Evolutionary conservation across 176 grass and related monocot genomes (phyloP).

Genomic region (Musa troglodytarum): DNA sequence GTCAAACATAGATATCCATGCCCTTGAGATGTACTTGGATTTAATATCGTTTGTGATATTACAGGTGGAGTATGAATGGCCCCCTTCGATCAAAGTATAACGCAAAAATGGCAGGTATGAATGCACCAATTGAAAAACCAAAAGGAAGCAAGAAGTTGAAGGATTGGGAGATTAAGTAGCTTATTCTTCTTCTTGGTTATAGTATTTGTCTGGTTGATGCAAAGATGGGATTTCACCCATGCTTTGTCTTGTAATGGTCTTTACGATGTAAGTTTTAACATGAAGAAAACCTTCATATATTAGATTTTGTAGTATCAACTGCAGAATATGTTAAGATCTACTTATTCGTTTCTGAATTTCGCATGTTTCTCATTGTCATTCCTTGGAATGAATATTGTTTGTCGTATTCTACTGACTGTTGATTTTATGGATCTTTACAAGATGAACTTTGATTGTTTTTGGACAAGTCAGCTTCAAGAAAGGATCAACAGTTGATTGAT

Average conservation of each 20-base stretch:
- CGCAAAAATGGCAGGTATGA: conserved; percentile 86
- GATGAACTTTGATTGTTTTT: no score
- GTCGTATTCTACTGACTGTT: no score
- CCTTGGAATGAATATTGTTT: no score
- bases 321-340: not conserved
- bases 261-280: not conserved
- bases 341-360: no score
- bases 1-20: not conserved
- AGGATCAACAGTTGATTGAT: no score
- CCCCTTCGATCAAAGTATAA: conserved; percentile 81
- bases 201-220: no score
- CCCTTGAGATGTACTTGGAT: not conserved
- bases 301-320: not conserved
- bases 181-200: not conserved
- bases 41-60: conserved; percentile 8
- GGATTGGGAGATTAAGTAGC: conserved; percentile 60
- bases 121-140: conserved; percentile 73
- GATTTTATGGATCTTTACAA: no score
- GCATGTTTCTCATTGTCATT: no score
- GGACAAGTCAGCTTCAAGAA: no score
- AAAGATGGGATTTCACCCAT: not conserved
- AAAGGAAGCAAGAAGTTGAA: conserved; percentile 95
- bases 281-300: not conserved
- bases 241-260: not conserved
- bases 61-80: conserved; percentile 80